Conservation (phyloP, 2,329 filamentous ascomycete genomes). For the Lachnum nothofagi region DNA sequence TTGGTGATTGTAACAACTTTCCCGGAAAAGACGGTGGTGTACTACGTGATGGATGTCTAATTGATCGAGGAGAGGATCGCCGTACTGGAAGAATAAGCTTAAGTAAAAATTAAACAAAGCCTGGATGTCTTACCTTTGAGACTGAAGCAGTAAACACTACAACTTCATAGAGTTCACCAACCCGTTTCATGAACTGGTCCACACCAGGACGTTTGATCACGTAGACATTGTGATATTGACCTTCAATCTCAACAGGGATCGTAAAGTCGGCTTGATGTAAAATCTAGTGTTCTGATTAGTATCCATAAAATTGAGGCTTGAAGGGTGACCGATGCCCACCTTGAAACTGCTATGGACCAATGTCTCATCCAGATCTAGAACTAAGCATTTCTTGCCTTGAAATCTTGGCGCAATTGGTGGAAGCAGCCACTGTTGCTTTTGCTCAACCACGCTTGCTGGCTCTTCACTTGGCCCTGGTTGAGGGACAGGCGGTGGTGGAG, state of each 20-base stretch:
- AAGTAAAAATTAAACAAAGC: neutral
- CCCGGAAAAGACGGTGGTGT: conserved; percentile 91
- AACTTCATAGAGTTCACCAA: conserved; percentile 95
- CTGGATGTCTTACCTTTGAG: conserved; percentile 67
- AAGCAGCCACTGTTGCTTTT: conserved; percentile 50
- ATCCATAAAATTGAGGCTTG: conserved; percentile 1
- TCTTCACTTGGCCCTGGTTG: conserved; percentile 20
- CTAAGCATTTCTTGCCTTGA: conserved; percentile 85
- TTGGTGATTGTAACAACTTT: conserved; percentile 99
- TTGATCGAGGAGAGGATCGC: conserved; percentile 91
- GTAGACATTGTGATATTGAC: conserved; percentile 98
- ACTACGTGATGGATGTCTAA: conserved; percentile 96
- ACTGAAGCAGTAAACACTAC: conserved; percentile 98
- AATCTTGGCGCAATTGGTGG: conserved; percentile 77
- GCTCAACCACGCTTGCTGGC: conserved; percentile 25
- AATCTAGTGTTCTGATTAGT: conserved; percentile 54
- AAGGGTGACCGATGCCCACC: conserved; percentile 47
- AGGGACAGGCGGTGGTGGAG: conserved; percentile 27
- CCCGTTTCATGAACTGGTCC: conserved; percentile 97
- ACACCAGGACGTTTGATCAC: conserved; percentile 99
- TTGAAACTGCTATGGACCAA: conserved; percentile 99
- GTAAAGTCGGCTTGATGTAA: conserved; percentile 98
- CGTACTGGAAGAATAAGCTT: conserved; percentile 58
- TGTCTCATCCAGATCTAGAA: conserved; percentile 93
- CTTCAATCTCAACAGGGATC: conserved; percentile 97